Evolutionary conservation across 2,329 filamentous ascomycete species (phyloP).

Genomic region (Arthrobotrys sinensis): DNA sequence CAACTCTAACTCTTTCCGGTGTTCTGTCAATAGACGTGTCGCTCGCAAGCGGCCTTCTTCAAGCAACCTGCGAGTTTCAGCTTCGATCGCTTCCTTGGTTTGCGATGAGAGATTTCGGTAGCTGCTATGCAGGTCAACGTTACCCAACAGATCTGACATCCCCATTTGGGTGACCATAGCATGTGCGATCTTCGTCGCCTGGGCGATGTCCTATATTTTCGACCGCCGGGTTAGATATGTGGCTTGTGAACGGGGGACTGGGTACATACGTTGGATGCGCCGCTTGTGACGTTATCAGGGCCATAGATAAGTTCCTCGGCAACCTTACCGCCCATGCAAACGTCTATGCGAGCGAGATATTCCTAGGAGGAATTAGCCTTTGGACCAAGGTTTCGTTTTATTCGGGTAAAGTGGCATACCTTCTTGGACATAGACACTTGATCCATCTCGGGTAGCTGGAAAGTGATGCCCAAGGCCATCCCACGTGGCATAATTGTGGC

Average conservation of each 20-base stretch:
- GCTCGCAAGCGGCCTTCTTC: constrained; percentile 86
- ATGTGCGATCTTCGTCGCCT: constrained; percentile 86
- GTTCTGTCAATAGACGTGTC: constrained; percentile 78
- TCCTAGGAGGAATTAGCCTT: constrained; percentile 67
- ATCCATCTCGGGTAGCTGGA: constrained; percentile 90
- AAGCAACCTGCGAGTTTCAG: constrained; percentile 86
- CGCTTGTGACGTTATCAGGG: constrained; percentile 89
- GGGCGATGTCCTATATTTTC: constrained; percentile 80
- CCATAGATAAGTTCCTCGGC: constrained; percentile 94
- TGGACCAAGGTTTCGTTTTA: not conserved
- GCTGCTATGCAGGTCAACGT: constrained; percentile 86
- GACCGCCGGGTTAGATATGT: not conserved
- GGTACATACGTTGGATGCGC: constrained; percentile 79
- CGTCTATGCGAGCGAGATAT: constrained; percentile 83
- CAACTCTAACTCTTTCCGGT: constrained; percentile 86
- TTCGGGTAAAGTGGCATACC: constrained; percentile 65
- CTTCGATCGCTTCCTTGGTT: constrained; percentile 88
- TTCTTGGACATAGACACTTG: constrained; percentile 89
- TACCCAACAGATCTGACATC: constrained; percentile 89
- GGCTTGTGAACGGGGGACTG: not conserved
- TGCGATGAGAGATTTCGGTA: constrained; percentile 86
- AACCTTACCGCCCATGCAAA: constrained; percentile 87
- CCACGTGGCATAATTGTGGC: constrained; percentile 96
- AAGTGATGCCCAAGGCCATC: constrained; percentile 86
- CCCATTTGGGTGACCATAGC: constrained; percentile 89